Evolutionary conservation across 2,329 filamentous ascomycete genomes (phyloP).

Genomic region (Fusarium paranaense): DNA sequence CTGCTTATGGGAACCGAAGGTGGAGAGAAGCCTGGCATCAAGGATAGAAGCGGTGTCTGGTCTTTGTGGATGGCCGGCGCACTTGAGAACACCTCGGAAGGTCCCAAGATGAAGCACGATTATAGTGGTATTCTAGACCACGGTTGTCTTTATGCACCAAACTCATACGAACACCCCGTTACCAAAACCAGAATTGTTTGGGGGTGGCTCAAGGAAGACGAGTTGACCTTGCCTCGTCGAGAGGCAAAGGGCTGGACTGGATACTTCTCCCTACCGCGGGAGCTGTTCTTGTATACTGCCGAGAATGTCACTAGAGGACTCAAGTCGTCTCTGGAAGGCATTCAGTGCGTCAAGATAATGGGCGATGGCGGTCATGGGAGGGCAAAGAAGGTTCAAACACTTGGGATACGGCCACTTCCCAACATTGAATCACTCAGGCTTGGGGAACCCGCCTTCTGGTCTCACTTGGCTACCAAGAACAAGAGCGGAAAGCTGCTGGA

Average conservation of each 20-base stretch:
- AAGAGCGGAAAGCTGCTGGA: background rate
- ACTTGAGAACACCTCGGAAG: constrained; percentile 27
- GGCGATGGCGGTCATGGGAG: background rate
- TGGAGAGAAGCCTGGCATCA: constrained; percentile 35
- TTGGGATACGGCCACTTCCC: constrained; percentile 51
- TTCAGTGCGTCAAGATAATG: constrained; percentile 54
- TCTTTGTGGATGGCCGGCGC: constrained; percentile 58
- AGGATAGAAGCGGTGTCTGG: constrained; percentile 28
- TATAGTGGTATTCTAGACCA: constrained; percentile 61
- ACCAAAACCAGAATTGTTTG: constrained; percentile 56
- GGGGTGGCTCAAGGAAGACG: constrained; percentile 65
- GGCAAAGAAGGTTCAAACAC: constrained; percentile 55
- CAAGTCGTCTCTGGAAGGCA: constrained; percentile 49
- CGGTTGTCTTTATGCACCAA: constrained; percentile 61
- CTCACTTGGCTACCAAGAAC: background rate
- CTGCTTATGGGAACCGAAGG: constrained; percentile 61
- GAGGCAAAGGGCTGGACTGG: constrained; percentile 63
- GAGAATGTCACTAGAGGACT: constrained; percentile 52
- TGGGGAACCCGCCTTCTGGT: constrained; percentile 25
- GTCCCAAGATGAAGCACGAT: constrained; percentile 46
- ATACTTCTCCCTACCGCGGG: constrained; percentile 58
- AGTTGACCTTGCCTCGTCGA: constrained; percentile 56
- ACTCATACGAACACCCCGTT: constrained; percentile 59
- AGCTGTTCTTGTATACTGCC: constrained; percentile 54
- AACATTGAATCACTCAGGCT: constrained; percentile 38